Base-by-base conservation (phyloP, 2,329 filamentous ascomycete species). In the Coleophoma crateriformis region DNA sequence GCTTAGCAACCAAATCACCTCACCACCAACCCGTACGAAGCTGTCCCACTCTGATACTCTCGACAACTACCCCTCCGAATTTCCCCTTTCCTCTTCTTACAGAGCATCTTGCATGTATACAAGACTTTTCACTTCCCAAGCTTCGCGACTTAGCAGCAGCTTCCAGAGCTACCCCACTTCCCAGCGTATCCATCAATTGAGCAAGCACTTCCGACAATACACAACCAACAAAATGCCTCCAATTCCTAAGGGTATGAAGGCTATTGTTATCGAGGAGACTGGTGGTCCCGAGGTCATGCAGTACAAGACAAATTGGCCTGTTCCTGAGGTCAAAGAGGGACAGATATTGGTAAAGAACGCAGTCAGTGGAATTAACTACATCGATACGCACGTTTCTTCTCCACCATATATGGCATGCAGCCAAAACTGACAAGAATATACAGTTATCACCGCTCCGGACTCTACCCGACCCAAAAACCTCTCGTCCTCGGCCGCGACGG, bases 351-450 rank as follows among this genome's bases (percentile, higher is more conserved):
- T 96, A 51, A 87, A 85, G 69, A 95, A 95, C 68, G 81, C 85
- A 55, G 87, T 80, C 64, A 76, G 86, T 45, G 91, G 90, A 52
- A 74, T 96, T 53, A 96, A 96, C 71, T 96, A 80, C 71, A 95
- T 96, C 62, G 91, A 96, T 69, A 95, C 74, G 77, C 83, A 67
- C 60, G 70, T 57, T 47, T 38, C 47, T 46, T 45, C 12, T 40
- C 43, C 42, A 15, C 19, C n/a, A n/a, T n/a, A 38, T 38, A 38
- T 3, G 7, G 20, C 33, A 6, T 14, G 7, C 20, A 3, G 2
- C 10, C 14, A 27, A n/a, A n/a, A 10, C 11, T 33, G 4, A n/a
- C 13, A 38, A 5, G 11, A 38, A 38, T 13, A 33, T 27, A 47
- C 54, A 82, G 77, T 37, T 95, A 96, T 71, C 95, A 91, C 78